Evolutionary conservation across 2,329 filamentous ascomycete genomes (phyloP).

Genomic region (Aspergillus intermedius): DNA sequence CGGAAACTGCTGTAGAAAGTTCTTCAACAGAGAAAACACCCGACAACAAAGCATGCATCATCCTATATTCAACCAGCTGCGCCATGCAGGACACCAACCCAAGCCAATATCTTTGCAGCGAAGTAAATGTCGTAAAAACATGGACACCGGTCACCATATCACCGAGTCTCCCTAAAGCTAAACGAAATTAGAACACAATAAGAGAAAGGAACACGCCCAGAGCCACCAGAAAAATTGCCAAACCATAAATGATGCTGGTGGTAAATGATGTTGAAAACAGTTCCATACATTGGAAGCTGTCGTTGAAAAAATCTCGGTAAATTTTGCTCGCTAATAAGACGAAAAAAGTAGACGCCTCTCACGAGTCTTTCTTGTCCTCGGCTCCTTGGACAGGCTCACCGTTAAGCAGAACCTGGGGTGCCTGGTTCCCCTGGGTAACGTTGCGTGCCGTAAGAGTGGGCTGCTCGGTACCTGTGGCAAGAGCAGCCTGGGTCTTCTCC

Average conservation of each 20-base stretch:
- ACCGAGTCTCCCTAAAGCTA: background rate
- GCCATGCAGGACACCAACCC: slow-evolving; percentile 7
- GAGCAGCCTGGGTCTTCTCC: slow-evolving; percentile 17
- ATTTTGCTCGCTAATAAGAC: slow-evolving; percentile 9
- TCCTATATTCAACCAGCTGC: slow-evolving; percentile 10
- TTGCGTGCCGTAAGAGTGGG: slow-evolving; percentile 10
- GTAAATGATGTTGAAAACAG: too few species aligned
- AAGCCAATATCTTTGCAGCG: slow-evolving; percentile 3
- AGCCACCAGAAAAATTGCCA: background rate
- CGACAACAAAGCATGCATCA: slow-evolving; percentile 6
- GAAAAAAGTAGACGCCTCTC: background rate
- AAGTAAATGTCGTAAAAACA: slow-evolving; percentile 7
- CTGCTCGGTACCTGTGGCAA: slow-evolving; percentile 21
- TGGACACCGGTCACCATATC: slow-evolving; percentile 1
- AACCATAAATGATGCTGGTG: background rate
- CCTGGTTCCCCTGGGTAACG: slow-evolving; percentile 23
- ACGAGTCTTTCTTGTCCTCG: slow-evolving; percentile 19
- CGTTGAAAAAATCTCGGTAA: background rate
- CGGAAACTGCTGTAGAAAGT: background rate
- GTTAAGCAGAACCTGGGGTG: slow-evolving; percentile 34
- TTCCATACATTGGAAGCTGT: background rate
- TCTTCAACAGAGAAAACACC: background rate
- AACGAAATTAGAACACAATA: background rate
- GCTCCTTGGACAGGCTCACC: slow-evolving; percentile 28
- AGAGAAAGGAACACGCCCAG: background rate